Percentiles rank a stretch among this genome's conserved stretches.
phyloP scores from a whole-genome alignment of 345 rosid genomes.

The Eucalyptus victrix region DNA sequence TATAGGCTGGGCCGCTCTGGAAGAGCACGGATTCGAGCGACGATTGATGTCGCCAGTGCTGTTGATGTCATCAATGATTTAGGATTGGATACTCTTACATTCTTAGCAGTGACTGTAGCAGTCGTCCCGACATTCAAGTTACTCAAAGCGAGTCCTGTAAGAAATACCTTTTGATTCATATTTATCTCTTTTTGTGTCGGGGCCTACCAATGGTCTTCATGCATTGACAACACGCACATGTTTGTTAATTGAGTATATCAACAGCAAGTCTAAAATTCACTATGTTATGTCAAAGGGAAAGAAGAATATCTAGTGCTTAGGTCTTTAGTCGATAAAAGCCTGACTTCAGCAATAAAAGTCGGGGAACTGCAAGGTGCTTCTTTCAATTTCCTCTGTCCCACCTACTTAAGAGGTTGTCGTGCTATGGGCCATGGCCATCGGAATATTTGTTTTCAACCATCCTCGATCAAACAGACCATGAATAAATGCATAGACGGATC shows the following conservation, averaged over 20 bases:
- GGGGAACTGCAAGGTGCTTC: not conserved
- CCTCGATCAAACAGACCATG: too few species aligned
- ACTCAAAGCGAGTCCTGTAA: slow-evolving; percentile 88
- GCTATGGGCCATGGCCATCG: too few species aligned
- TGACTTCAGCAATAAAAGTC: not conserved
- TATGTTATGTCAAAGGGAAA: not conserved
- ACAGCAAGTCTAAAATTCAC: not conserved
- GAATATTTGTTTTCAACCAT: too few species aligned
- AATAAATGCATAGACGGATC: too few species aligned
- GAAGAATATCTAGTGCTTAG: not conserved
- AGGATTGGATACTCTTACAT: slow-evolving; percentile 91
- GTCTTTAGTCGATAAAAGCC: not conserved
- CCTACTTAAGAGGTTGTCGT: too few species aligned
- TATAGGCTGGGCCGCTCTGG: slow-evolving; percentile 9
- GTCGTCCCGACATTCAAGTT: slow-evolving; percentile 84
- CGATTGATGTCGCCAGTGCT: slow-evolving; percentile 65
- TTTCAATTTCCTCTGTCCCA: not conserved
- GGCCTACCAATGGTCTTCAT: not conserved
- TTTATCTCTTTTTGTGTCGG: not conserved
- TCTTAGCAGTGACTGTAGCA: slow-evolving; percentile 79
- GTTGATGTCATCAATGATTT: slow-evolving; percentile 91
- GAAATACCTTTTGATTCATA: not conserved
- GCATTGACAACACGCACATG: not conserved
- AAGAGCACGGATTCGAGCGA: slow-evolving; percentile 27
- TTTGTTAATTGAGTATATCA: not conserved